A percentile compares a stretch with the other conserved stretches of the same genome.
phyloP scores from a whole-genome alignment of 805 yeast species.

The Nakazawaea holstii region DNA sequence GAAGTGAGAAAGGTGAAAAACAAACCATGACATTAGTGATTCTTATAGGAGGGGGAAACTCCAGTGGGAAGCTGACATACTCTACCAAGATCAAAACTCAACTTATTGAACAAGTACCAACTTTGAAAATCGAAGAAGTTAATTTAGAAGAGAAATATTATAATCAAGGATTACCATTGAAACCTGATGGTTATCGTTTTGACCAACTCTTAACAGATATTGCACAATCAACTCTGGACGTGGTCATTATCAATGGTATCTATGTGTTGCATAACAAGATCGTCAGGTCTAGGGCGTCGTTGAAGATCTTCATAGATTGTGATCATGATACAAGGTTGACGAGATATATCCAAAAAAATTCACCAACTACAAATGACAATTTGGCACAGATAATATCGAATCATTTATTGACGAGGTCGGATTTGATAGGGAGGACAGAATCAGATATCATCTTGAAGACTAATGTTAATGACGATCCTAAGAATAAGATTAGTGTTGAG shows the following conservation, averaged over 20 bases:
- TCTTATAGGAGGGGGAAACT: conserved; percentile 30
- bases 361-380: neutral
- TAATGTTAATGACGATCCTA: conserved; percentile 4
- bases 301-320: conserved; percentile 73
- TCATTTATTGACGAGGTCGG: conserved; percentile 9
- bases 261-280: conserved; percentile 69
- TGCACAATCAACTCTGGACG: conserved; percentile 16
- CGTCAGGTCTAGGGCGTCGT: conserved; percentile 48
- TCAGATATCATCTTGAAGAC: conserved; percentile 10
- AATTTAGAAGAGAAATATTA: conserved; percentile 16
- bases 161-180: conserved; percentile 27
- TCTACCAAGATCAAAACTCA: conserved; percentile 23
- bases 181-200: conserved; percentile 32
- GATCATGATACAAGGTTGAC: conserved; percentile 82
- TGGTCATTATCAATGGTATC: conserved; percentile 64
- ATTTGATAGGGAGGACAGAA: conserved; percentile 9
- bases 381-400: conserved; percentile 2
- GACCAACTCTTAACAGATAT: conserved; percentile 15
- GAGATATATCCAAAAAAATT: conserved; percentile 54
- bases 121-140: conserved; percentile 15
- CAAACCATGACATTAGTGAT: conserved; percentile 8
- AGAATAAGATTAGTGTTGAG: conserved; percentile 8
- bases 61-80: conserved; percentile 25
- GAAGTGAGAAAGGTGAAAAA: too few relatives aligned
- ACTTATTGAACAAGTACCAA: conserved; percentile 16